Evolutionary conservation across 345 rosid genomes (phyloP).

Genomic region (Garcia nutans): DNA sequence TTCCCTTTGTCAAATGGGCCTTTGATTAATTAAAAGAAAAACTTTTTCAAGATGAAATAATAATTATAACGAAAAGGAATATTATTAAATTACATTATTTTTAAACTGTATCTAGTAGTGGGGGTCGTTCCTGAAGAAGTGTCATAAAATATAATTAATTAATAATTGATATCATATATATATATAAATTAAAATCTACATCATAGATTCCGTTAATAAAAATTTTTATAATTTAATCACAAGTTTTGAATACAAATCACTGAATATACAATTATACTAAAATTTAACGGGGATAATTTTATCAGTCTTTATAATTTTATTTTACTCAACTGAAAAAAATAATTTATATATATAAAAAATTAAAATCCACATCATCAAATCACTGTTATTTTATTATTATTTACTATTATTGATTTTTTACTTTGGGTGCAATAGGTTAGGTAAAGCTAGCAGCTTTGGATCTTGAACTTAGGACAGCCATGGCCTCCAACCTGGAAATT

Average conservation of each 20-base stretch:
- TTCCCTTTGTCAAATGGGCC: background rate
- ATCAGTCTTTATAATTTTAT: too few relatives aligned
- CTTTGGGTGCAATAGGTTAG: background rate
- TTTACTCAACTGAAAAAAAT: too few relatives aligned
- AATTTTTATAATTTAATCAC: too few relatives aligned
- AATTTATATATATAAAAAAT: background rate
- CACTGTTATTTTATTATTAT: too few relatives aligned
- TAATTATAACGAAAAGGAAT: background rate
- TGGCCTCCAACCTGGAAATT: conserved; percentile 16
- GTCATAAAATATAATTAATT: background rate
- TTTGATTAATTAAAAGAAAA: background rate
- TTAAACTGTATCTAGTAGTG: too few relatives aligned
- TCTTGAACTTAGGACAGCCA: background rate
- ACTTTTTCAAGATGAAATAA: background rate
- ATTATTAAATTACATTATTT: too few relatives aligned
- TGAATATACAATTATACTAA: too few relatives aligned
- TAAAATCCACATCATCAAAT: background rate
- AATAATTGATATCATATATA: background rate
- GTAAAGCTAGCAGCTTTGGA: conserved; percentile 12
- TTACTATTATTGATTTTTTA: too few relatives aligned
- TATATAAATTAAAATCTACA: background rate
- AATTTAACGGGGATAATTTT: too few relatives aligned
- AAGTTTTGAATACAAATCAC: too few relatives aligned
- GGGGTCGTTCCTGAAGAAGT: background rate
- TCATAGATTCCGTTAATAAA: too few relatives aligned